Evolutionary conservation across 257 asterid species (phyloP), one percentile per base, ranked within the genome.

Genomic region (Osmanthus fragrans): DNA sequence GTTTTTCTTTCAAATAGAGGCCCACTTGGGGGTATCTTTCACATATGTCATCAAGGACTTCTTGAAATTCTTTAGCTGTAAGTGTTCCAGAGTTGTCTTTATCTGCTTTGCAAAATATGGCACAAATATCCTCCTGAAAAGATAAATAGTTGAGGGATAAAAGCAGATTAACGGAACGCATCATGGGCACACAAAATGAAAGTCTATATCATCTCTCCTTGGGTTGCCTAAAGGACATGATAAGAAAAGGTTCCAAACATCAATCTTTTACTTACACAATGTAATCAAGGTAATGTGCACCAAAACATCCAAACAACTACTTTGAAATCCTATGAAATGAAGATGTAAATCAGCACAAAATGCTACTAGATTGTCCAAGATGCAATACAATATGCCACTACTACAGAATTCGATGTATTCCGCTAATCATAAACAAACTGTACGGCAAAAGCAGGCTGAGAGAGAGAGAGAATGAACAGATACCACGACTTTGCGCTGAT

Each of bases 1-100:
- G 94, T 75, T 87, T 83, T 86, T 87, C 86, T 84, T 92, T 92
- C 84, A 96, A 75, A 74, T 93, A 92, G 33, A 87, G 88, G 33
- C 89, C 95, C n/a, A 96, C 92, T 80, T 96, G 99, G n/a, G 99
- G 99, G 86, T 96, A 96, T 2, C 94, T 90, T 34, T 90, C 80
- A 79, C 84, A 77, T 74, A 96, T 87, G 80, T 96, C 99, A 70
- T 90, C 97, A 19, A 96, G 49, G 86, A 96, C 98, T 10, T 93
- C 99, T 81, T 76, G 80, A 82, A 96, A 92, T 77, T 93, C 98
- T 70, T 92, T 87, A 16, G 82, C 47, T 10, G 96, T 89, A 65
- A 96, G 86, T 60, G 97, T 92, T 27, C 99, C 99, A 0, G 97
- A 90, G 9, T 83, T 77, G 85, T 96, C 98, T 60, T 83, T 84